phyloP scores from a whole-genome alignment of 2,329 filamentous ascomycete genomes.

The Cercospora citrullina region DNA sequence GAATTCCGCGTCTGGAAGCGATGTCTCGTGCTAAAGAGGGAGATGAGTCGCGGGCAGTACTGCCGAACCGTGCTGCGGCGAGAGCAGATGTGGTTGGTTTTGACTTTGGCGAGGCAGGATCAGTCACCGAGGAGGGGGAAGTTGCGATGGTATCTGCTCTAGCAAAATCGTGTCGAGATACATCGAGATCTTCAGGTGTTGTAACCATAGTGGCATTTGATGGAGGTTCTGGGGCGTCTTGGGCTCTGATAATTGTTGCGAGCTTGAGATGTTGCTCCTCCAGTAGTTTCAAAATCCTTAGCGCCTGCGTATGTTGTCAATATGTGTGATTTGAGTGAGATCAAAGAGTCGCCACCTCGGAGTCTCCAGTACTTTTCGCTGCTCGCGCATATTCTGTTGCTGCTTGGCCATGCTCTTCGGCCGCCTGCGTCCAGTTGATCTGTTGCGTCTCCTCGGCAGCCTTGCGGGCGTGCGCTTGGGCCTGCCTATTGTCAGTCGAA shows the following conservation, averaged over 20 bases:
- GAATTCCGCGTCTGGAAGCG: constrained; percentile 41
- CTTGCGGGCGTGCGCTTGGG: constrained; percentile 84
- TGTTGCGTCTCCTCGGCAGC: constrained; percentile 71
- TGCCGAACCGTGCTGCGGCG: constrained; percentile 30
- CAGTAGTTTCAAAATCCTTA: constrained; percentile 80
- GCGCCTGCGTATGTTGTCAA: constrained; percentile 61
- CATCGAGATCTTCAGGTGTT: constrained; percentile 10
- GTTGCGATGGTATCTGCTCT: constrained; percentile 29
- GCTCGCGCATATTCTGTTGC: constrained; percentile 86
- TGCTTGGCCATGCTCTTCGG: constrained; percentile 83
- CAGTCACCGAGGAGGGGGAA: not conserved
- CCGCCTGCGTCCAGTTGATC: constrained; percentile 74
- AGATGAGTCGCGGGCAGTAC: constrained; percentile 36
- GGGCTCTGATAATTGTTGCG: constrained; percentile 75
- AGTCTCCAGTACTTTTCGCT: constrained; percentile 67
- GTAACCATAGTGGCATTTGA: constrained; percentile 1
- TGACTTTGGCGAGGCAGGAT: constrained; percentile 14
- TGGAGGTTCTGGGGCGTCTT: constrained; percentile 38
- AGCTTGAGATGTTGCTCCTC: constrained; percentile 85
- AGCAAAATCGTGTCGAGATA: constrained; percentile 51
- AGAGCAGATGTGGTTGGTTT: constrained; percentile 29
- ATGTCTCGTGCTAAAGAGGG: constrained; percentile 43
- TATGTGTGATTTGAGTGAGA: not conserved
- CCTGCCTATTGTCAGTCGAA: constrained; percentile 50
- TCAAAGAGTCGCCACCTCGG: constrained; percentile 47